These are phyloP conservation scores for Pythium volutum DNA, from an alignment of 352 stramenopile species.

Conservation along the genomic window DNA sequence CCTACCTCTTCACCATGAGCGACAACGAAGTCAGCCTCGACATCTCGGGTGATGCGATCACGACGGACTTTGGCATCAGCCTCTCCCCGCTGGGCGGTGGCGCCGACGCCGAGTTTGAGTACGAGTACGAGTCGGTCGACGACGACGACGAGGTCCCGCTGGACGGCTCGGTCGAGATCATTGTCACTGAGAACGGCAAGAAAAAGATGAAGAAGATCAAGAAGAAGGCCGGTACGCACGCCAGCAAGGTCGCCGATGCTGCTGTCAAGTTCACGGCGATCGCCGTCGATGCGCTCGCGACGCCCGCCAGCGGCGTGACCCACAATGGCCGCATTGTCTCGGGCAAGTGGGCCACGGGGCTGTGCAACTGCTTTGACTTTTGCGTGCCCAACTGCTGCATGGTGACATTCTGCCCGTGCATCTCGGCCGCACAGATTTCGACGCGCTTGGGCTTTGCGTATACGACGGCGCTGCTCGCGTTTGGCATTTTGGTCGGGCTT, in stretches of 20 bases:
- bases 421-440: slow-evolving; percentile 23
- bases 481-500: neutral
- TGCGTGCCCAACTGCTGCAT: slow-evolving; percentile 29
- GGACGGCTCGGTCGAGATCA: neutral
- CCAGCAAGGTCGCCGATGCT: neutral
- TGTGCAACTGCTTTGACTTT: slow-evolving; percentile 23
- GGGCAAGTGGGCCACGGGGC: slow-evolving; percentile 18
- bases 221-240: neutral
- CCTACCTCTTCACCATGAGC: neutral
- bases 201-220: slow-evolving; percentile 1
- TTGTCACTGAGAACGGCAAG: neutral
- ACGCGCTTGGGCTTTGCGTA: slow-evolving; percentile 19
- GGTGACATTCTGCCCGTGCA: slow-evolving; percentile 25
- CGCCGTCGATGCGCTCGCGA: neutral
- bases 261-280: neutral
- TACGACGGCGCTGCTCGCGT: slow-evolving; percentile 2
- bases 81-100: neutral
- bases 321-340: too few species aligned
- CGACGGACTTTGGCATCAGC: neutral
- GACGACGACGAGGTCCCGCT: neutral
- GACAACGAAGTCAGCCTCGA: neutral
- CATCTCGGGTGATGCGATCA: neutral
- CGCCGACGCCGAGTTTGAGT: neutral
- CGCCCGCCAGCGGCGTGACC: neutral
- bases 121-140: neutral